Base-by-base conservation (phyloP, 352 stramenopile species). In the Lagenidium sp. region DNA sequence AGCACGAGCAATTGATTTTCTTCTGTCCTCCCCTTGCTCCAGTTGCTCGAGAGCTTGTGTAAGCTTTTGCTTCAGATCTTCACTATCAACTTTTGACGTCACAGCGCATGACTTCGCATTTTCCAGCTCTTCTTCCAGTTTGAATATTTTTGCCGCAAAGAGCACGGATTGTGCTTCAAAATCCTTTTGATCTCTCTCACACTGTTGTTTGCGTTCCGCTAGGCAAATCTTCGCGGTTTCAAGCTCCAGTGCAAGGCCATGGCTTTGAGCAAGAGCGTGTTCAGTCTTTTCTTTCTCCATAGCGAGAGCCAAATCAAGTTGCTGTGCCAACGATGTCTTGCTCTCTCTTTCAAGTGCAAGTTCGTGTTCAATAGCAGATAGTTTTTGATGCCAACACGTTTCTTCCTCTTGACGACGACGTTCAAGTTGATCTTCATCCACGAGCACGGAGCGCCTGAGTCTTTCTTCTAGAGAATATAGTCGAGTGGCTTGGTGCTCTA, bases 161-260 rank as follows among this genome's bases (percentile, higher is more conserved):
- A n/a, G n/a, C n/a, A n/a, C n/a, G n/a, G n/a, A n/a, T n/a, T n/a
- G n/a, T n/a, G n/a, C n/a, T n/a, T n/a, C n/a, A n/a, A n/a, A n/a
- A n/a, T n/a, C n/a, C n/a, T n/a, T n/a, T n/a, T 48, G 26, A 18
- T 74, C 69, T 7, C 60, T 50, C 8, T 83, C 67, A 18, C 67
- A 67, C 36, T 86, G 78, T 26, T 59, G 65, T 42, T 87, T 86
- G 4, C 78, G 54, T 44, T 90, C 78, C 4, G 67, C 56, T 3
- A 90, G 46, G 28, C 78, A 90, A 21, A 90, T 22, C 35, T 90
- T 90, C 2, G 78, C 78, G 0, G 76, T 70, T 16, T 80, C 66
- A 13, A 89, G 60, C 40, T 89, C 76, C 18, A 70, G 51, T 0
- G 53, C 44, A 7, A 86, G 50, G 4, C 60, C 51, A 18, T 63